Evolutionary conservation across 257 asterid species (phyloP).

Genomic region (Ehretia macrophylla): DNA sequence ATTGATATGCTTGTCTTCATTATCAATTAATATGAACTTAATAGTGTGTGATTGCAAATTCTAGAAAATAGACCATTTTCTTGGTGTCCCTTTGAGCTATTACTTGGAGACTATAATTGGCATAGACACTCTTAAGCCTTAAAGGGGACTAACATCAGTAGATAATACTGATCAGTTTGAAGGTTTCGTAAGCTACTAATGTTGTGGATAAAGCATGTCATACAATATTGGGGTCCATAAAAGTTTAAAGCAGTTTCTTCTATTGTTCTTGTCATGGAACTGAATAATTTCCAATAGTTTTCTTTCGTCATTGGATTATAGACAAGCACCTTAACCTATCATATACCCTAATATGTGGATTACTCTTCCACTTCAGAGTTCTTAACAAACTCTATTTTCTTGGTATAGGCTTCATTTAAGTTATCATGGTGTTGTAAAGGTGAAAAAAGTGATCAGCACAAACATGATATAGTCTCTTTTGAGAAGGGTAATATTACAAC

Average conservation of each 20-base stretch:
- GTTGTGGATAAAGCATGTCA: not conserved
- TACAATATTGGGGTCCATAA: not conserved
- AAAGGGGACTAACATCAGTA: not conserved
- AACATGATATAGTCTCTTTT: constrained; percentile 89
- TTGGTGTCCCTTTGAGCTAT: not conserved
- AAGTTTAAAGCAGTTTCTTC: not conserved
- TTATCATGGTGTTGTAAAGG: constrained; percentile 95
- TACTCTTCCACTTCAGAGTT: not conserved
- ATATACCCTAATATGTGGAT: no score
- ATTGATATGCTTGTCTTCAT: not conserved
- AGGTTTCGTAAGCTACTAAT: not conserved
- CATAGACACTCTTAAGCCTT: not conserved
- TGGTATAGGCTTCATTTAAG: constrained; percentile 82
- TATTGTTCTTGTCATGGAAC: not conserved
- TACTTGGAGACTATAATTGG: not conserved
- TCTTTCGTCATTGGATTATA: no score
- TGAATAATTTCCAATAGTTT: not conserved
- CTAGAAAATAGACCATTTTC: not conserved
- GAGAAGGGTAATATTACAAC: constrained; percentile 93
- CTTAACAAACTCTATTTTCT: constrained; percentile 12
- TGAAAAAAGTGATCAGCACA: constrained; percentile 81
- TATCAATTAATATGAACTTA: not conserved
- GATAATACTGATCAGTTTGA: not conserved
- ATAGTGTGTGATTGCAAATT: not conserved
- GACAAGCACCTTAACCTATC: no score